These are phyloP conservation scores for Closterium sp. DNA, from an alignment of 139 green algal genomes.

Conservation along the genomic window DNA sequence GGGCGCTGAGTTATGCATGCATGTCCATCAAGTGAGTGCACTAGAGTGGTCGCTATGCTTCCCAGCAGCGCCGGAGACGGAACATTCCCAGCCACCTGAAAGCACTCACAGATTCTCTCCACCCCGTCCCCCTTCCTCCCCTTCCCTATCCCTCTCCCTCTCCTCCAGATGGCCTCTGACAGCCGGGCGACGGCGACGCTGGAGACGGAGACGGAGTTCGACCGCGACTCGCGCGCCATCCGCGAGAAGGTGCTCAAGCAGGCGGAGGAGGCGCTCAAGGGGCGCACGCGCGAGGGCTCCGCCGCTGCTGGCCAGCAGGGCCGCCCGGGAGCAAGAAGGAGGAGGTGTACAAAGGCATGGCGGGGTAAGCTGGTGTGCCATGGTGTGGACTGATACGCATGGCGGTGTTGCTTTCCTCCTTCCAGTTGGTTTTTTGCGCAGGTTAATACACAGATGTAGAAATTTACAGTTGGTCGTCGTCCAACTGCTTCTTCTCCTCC, in stretches of 20 bases:
- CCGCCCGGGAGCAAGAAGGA: conserved; percentile 31
- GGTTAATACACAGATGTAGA: too few species aligned
- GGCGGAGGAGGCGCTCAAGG: conserved; percentile 34
- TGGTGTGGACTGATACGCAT: not conserved
- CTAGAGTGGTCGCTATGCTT: too few species aligned
- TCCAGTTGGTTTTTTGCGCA: too few species aligned
- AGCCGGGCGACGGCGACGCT: conserved; percentile 35
- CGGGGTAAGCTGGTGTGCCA: not conserved
- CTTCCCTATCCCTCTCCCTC: not conserved
- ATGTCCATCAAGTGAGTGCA: too few species aligned
- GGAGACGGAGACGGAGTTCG: conserved; percentile 51
- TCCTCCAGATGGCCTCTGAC: conserved; percentile 20
- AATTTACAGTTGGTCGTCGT: too few species aligned
- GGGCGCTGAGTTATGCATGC: too few species aligned
- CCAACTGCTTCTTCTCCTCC: too few species aligned
- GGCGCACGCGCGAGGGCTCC: not conserved
- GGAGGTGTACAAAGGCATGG: conserved; percentile 45
- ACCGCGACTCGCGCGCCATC: conserved; percentile 41
- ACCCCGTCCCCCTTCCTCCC: not conserved
- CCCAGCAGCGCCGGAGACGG: too few species aligned
- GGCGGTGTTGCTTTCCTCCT: too few species aligned
- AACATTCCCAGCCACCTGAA: too few species aligned
- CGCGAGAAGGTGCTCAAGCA: conserved; percentile 47
- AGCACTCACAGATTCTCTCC: too few species aligned
- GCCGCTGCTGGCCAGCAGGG: not conserved